phyloP scores from a whole-genome alignment of 768 basidiomycete genomes.

The Pulveroboletus sp. region DNA sequence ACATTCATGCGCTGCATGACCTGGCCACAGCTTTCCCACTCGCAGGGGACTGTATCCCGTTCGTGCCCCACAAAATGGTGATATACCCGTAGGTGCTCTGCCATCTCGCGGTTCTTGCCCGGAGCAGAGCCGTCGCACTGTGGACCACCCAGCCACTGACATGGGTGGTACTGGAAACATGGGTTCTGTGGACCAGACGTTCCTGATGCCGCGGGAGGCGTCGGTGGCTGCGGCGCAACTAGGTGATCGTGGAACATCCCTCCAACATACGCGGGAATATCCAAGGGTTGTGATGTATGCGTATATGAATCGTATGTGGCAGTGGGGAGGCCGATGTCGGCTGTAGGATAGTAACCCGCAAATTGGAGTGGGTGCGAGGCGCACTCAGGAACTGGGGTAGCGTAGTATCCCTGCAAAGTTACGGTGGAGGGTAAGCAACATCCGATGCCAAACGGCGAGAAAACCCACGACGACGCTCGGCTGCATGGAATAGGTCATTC shows the following conservation, averaged over 20 bases:
- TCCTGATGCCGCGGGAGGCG: slow-evolving; percentile 13
- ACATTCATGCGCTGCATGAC: slow-evolving; percentile 29
- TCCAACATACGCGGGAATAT: background rate
- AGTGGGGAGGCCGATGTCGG: background rate
- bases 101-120: slow-evolving; percentile 31
- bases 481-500: background rate
- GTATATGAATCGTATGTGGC: background rate
- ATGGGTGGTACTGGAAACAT: slow-evolving; percentile 11
- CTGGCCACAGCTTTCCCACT: slow-evolving; percentile 24
- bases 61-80: slow-evolving; percentile 28
- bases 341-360: background rate
- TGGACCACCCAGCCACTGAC: slow-evolving; percentile 24
- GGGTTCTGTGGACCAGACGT: background rate
- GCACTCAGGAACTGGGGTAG: background rate
- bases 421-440: background rate
- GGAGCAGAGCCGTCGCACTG: slow-evolving; percentile 22
- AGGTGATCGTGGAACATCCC: background rate
- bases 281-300: background rate
- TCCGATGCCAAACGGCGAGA: background rate
- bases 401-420: slow-evolving; percentile 11
- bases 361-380: background rate
- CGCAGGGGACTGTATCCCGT: slow-evolving; percentile 21
- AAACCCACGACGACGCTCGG: slow-evolving; percentile 7
- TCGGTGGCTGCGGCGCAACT: slow-evolving; percentile 12
- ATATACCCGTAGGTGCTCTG: slow-evolving; percentile 19